Base-by-base conservation (phyloP, 805 yeast species). In the Ogataea ganodermae region DNA sequence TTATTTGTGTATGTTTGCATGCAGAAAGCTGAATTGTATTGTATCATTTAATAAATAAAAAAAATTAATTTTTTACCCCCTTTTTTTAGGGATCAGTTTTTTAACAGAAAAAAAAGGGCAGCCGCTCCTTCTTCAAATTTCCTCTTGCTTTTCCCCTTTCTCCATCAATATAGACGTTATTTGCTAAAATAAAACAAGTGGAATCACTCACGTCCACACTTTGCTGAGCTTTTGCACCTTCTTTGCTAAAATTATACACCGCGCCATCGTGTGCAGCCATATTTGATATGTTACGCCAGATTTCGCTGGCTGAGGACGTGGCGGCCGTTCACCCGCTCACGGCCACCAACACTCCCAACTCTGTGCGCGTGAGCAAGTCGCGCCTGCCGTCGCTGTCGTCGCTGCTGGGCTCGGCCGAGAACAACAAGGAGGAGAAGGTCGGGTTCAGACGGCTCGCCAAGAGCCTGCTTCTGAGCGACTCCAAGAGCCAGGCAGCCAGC, bases 371-470 rank as follows among this genome's bases (percentile, higher is more conserved):
- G 16, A 20, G 45, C 33, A 56, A 41, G 23, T 53, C 60, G 3
- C 37, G 56, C 10, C 45, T 53, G 3, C 56, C 60, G 1, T 53
- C 60, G 18, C 46, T 56, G 22, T 51, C 52, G 4, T 51, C 60
- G 2, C 32, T 56, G 12, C 42, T 57, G n/a, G 61, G 56, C 24
- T 46, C 54, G 5, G 53, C 53, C 6, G 57, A 51, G 13, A 53
- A 51, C 40, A 42, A 44, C 16, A 51, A 49, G 16, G 62, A 56
- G 13, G 62, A 61, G 24, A 56, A 56, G 36, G 28, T 53, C 23
- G 53, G 63, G 12, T 56, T 62, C 20, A 50, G 63, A 45, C 52
- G 56, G 45, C 44, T 61, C 12, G 67, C 67, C 13, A 57, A 53
- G 44, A 59, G 52, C 32, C 45, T 61, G 16, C 41, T 58, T 5